Conservation (phyloP, 148 eudicot genomes). For the Rhododendron kiyosumense region DNA sequence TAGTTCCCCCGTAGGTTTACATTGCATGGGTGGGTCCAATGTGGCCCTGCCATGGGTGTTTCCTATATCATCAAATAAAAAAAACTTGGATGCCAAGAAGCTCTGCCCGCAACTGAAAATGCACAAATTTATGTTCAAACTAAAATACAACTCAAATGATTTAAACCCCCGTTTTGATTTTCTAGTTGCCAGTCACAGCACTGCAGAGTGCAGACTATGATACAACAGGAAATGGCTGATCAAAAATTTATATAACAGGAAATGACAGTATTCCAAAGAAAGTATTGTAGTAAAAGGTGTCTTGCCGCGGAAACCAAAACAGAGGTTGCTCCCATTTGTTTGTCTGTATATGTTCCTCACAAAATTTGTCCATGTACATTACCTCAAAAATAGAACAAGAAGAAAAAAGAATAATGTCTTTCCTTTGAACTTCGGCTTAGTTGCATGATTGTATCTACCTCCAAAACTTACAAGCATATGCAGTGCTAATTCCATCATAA, state of each 20-base stretch:
- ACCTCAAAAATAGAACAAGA: no score
- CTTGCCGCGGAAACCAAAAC: not conserved
- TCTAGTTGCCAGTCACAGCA: not conserved
- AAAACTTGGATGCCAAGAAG: not conserved
- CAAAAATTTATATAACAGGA: not conserved
- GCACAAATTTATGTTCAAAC: not conserved
- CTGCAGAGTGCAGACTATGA: not conserved
- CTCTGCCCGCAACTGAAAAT: not conserved
- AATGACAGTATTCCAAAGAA: no score
- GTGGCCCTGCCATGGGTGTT: no score
- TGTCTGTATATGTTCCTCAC: not conserved
- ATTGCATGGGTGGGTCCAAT: no score
- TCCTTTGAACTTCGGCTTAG: not conserved
- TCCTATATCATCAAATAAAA: no score
- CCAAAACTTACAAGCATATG: not conserved
- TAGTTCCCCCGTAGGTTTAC: no score
- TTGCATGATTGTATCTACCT: not conserved
- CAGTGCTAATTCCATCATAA: not conserved
- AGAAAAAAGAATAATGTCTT: no score
- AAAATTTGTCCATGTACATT: no score
- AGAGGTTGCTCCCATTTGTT: not conserved
- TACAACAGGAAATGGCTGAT: not conserved
- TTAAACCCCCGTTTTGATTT: not conserved
- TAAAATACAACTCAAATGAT: not conserved
- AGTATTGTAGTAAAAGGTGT: not conserved